Conservation (phyloP, 805 yeast species). For the Jamesozyma lodderae region DNA sequence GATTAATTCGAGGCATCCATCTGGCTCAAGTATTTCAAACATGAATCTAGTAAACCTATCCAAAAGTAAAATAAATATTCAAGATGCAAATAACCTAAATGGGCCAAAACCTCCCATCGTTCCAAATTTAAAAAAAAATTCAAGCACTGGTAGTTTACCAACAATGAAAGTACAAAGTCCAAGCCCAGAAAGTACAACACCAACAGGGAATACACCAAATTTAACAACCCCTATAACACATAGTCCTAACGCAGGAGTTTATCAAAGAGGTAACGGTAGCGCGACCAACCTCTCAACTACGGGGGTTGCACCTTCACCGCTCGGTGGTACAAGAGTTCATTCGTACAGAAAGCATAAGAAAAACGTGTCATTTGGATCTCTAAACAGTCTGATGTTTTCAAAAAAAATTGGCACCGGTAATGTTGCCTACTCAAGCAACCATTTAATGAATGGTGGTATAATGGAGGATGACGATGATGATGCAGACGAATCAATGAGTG, state of each 20-base stretch:
- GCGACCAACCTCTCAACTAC: constrained; percentile 14
- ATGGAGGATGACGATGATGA: constrained; percentile 24
- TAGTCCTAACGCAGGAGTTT: constrained; percentile 7
- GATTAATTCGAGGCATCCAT: constrained; percentile 2
- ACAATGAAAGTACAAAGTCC: constrained; percentile 1
- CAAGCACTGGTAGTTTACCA: constrained; percentile 13
- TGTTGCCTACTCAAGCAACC: constrained; percentile 18
- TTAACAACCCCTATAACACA: background rate
- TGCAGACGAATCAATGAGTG: constrained; percentile 13
- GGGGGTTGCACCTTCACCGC: background rate
- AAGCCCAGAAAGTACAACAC: background rate
- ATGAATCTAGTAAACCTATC: background rate
- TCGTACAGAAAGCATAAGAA: constrained; percentile 28
- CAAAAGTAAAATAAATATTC: constrained; percentile 5
- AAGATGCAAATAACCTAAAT: constrained; percentile 4
- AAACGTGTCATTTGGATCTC: constrained; percentile 29
- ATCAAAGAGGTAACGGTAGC: constrained; percentile 19
- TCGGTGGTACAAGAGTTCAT: constrained; percentile 15
- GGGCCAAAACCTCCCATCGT: background rate
- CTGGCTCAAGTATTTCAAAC: constrained; percentile 1
- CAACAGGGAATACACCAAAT: background rate
- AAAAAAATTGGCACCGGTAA: constrained; percentile 20
- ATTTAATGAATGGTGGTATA: constrained; percentile 25
- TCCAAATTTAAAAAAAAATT: constrained; percentile 7
- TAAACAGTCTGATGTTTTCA: constrained; percentile 29